Evolutionary conservation across 306 rosid species (phyloP).

Genomic region (Glycine latifolia): DNA sequence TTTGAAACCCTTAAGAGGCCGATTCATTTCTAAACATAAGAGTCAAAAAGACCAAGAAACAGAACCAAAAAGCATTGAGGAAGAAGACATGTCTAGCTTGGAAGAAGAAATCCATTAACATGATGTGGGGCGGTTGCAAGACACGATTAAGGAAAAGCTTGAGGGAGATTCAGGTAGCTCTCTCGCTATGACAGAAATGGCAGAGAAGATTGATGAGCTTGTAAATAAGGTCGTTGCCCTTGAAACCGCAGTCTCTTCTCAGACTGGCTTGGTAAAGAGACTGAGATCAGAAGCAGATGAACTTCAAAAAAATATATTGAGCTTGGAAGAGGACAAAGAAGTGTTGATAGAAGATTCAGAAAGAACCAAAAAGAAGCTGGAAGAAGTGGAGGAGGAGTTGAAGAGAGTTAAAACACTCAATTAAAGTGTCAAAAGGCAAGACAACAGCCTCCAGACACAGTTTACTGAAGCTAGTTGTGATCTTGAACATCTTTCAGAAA

Average conservation of each 20-base stretch:
- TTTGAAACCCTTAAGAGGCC: slow-evolving; percentile 58
- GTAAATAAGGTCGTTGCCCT: slow-evolving; percentile 70
- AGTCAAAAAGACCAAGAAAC: slow-evolving; percentile 28
- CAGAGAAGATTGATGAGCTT: slow-evolving; percentile 81
- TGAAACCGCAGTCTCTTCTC: slow-evolving; percentile 74
- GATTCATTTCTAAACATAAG: slow-evolving; percentile 48
- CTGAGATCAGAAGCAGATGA: slow-evolving; percentile 72
- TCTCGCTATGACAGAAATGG: slow-evolving; percentile 68
- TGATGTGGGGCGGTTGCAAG: slow-evolving; percentile 36
- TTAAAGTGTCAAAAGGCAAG: slow-evolving; percentile 50
- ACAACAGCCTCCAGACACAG: slow-evolving; percentile 55
- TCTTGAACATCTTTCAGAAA: slow-evolving; percentile 68
- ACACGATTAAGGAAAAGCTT: slow-evolving; percentile 52
- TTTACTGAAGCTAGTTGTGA: slow-evolving; percentile 64
- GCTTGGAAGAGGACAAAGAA: slow-evolving; percentile 79
- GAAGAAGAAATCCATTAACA: slow-evolving; percentile 51
- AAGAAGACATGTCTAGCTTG: slow-evolving; percentile 43
- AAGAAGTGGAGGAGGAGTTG: slow-evolving; percentile 77
- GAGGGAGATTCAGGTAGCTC: slow-evolving; percentile 54
- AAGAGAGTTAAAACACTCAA: slow-evolving; percentile 54
- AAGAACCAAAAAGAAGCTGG: slow-evolving; percentile 53
- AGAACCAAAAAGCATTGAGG: slow-evolving; percentile 46
- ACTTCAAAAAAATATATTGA: slow-evolving; percentile 59
- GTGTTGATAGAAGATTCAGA: slow-evolving; percentile 65
- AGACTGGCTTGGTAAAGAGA: slow-evolving; percentile 63